phyloP scores from a whole-genome alignment of 2,329 filamentous ascomycete species.

The Mycocentrospora acerina region DNA sequence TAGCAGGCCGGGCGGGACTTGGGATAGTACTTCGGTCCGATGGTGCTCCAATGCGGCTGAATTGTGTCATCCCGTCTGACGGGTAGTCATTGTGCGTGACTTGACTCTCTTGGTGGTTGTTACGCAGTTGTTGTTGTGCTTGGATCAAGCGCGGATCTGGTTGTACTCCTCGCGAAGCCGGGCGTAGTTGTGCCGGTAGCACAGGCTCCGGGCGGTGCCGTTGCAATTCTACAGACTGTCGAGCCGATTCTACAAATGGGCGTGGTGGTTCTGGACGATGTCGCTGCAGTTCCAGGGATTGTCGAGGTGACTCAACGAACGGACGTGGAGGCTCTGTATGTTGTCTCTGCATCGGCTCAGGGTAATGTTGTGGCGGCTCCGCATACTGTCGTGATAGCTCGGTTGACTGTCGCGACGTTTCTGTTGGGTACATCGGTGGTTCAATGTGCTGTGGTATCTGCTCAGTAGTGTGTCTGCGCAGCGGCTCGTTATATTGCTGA shows the following conservation, averaged over 20 bases:
- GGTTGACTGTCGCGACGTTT: too few relatives aligned
- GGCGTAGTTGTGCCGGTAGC: slow-evolving; percentile 7
- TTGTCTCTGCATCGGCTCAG: slow-evolving; percentile 5
- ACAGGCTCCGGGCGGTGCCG: not conserved
- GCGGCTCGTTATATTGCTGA: slow-evolving; percentile 5
- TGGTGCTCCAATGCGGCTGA: slow-evolving; percentile 75
- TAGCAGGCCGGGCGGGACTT: slow-evolving; percentile 72
- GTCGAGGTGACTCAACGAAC: slow-evolving; percentile 5
- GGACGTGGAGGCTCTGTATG: not conserved
- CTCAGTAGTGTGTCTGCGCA: slow-evolving; percentile 1
- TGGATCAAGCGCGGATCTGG: slow-evolving; percentile 40
- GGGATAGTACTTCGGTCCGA: slow-evolving; percentile 70
- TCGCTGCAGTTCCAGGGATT: not conserved
- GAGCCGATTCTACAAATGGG: not conserved
- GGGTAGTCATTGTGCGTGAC: slow-evolving; percentile 94
- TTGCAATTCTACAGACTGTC: too few relatives aligned
- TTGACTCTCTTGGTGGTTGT: slow-evolving; percentile 53
- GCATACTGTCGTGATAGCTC: too few relatives aligned
- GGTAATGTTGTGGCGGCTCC: slow-evolving; percentile 3
- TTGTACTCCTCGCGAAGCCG: slow-evolving; percentile 24
- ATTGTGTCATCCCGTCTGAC: slow-evolving; percentile 95
- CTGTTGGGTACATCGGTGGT: not conserved
- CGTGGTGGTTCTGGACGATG: slow-evolving; percentile 2
- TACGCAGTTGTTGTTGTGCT: slow-evolving; percentile 40
- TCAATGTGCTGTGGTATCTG: slow-evolving; percentile 3